Conservation (phyloP, 306 rosid genomes). For the Hylodesmum podocarpum region DNA sequence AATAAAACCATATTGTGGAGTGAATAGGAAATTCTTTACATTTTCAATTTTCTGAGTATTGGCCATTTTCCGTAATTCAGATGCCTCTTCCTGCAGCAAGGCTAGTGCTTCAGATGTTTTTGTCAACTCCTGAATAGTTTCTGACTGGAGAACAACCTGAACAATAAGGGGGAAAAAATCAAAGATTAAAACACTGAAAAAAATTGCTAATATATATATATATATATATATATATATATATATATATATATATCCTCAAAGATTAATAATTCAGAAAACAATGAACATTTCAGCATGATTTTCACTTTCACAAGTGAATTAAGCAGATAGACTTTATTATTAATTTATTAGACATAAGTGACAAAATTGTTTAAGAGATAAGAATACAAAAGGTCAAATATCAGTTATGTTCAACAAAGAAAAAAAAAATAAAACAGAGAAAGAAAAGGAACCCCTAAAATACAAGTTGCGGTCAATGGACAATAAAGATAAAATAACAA, state of each 20-base stretch:
- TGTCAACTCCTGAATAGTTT: slow-evolving; percentile 91
- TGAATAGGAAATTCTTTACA: slow-evolving; percentile 42
- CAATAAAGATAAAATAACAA: background rate
- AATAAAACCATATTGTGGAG: background rate
- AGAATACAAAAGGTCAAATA: background rate
- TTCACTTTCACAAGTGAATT: background rate
- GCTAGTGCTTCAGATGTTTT: slow-evolving; percentile 82
- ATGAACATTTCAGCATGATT: background rate
- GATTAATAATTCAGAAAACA: background rate
- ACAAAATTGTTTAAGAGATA: background rate
- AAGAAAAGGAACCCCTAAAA: background rate
- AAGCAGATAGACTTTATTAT: background rate
- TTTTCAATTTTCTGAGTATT: slow-evolving; percentile 62
- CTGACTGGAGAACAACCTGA: slow-evolving; percentile 94
- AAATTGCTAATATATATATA: no score
- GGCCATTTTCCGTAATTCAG: slow-evolving; percentile 58
- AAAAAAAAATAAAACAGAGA: background rate
- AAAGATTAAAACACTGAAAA: slow-evolving; percentile 11
- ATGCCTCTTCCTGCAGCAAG: slow-evolving; percentile 67
- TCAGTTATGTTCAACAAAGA: background rate
- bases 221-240: no score
- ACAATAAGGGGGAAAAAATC: background rate
- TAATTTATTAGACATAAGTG: background rate
- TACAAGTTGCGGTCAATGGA: background rate
- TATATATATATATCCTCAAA: background rate